Conservation (phyloP, 116 monocot genomes). For the Iris pallida region DNA sequence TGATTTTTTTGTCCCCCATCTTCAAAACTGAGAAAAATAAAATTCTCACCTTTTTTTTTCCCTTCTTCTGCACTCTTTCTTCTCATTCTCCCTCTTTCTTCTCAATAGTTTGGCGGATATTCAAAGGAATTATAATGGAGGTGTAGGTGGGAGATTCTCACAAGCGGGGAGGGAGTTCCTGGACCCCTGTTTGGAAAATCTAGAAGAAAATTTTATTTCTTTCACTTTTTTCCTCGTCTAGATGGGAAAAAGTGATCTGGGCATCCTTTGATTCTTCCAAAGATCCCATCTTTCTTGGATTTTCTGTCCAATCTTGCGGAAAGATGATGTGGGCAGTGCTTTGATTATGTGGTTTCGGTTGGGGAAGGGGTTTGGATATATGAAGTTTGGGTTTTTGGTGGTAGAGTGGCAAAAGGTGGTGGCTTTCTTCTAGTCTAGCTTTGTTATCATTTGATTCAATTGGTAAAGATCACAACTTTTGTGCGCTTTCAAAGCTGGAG, state of each 20-base stretch:
- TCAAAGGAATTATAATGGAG: too few relatives aligned
- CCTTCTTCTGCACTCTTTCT: too few relatives aligned
- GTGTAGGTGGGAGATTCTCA: too few relatives aligned
- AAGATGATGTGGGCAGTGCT: not conserved
- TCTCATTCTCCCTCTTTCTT: too few relatives aligned
- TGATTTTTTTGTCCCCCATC: not conserved
- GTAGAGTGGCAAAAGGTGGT: not conserved
- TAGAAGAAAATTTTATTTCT: too few relatives aligned
- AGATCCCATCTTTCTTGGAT: not conserved
- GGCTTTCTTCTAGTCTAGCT: not conserved
- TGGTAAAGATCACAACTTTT: not conserved
- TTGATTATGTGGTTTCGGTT: not conserved
- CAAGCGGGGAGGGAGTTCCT: not conserved
- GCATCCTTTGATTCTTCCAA: constrained; percentile 3
- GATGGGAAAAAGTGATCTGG: constrained; percentile 8
- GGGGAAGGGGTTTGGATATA: not conserved
- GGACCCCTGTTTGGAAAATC: not conserved
- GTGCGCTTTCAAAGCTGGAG: not conserved
- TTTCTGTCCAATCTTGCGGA: not conserved
- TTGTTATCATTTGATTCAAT: too few relatives aligned
- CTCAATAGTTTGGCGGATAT: too few relatives aligned
- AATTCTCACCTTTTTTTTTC: too few relatives aligned
- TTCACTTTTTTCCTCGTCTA: constrained; percentile 13
- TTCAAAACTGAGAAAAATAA: too few relatives aligned
- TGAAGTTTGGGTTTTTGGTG: not conserved